These are phyloP conservation scores for Podospora sp. DNA, from an alignment of 495 filamentous ascomycete species.

Conservation along the genomic window DNA sequence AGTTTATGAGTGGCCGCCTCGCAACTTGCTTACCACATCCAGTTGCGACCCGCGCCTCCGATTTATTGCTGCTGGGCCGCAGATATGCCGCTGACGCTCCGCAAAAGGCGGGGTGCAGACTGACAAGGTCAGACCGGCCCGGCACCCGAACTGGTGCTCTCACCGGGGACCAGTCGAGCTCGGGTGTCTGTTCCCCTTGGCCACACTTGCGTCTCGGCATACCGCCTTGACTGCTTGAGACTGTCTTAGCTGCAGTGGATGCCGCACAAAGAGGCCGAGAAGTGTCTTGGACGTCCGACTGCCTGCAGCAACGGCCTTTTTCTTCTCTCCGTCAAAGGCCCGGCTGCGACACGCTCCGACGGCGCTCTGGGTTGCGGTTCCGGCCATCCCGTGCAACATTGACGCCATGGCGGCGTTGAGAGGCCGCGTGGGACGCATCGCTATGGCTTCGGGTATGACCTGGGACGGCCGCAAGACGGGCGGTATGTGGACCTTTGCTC, in stretches of 20 bases:
- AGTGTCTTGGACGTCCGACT: too few species aligned
- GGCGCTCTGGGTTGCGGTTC: too few species aligned
- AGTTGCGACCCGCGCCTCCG: background rate
- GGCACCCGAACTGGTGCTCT: background rate
- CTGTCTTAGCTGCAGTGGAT: background rate
- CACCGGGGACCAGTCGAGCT: background rate
- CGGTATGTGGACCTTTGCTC: background rate
- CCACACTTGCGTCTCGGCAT: background rate
- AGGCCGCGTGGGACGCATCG: background rate
- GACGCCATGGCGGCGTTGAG: background rate
- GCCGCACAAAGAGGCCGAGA: background rate
- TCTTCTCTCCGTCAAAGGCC: background rate
- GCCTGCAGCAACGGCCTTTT: too few species aligned
- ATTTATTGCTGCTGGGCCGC: conserved; percentile 4
- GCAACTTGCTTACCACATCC: conserved; percentile 1
- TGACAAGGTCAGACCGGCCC: background rate
- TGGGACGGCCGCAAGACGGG: background rate
- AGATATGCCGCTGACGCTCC: background rate
- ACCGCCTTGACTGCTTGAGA: background rate
- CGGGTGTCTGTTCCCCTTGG: background rate
- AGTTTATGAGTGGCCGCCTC: background rate
- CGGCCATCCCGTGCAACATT: background rate
- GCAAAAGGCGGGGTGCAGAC: conserved; percentile 16
- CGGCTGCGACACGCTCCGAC: background rate
- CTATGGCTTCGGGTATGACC: background rate